Base-by-base conservation (phyloP, 768 basidiomycete genomes). In the Hortiboletus campestris region DNA sequence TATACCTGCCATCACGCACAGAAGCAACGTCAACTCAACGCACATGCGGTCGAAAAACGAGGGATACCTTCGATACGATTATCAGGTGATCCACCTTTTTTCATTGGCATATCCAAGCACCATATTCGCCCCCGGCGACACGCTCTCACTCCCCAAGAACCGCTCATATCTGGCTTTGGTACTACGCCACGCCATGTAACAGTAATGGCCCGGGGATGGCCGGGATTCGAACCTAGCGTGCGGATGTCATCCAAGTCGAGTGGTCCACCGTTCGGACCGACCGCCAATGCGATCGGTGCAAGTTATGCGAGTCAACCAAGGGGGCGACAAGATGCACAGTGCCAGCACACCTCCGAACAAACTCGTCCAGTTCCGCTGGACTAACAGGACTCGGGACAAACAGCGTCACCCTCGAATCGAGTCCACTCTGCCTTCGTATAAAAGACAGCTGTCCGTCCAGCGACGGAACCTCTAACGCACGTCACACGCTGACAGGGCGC, bases 121-220 rank as follows among this genome's bases (percentile, higher is more conserved):
- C 7, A 73, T 61, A 40, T 65, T 62, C 2, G 68, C 61, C 44
- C 74, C 72, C 43, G 77, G 75, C 6, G 67, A 75, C n/a, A 61
- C 57, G 31, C 58, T 61, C 52, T 89, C 84, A 10, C 76, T 75
- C 17, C 76, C 75, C 49, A 87, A n/a, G n/a, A n/a, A n/a, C n/a
- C n/a, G n/a, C n/a, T n/a, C n/a, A 58, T 85, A 74, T 28, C 96
- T 76, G 58, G 83, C 78, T 62, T 95, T 88, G 0, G 93, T 92
- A 65, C 91, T 95, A 39, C 82, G 78, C 0, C 91, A 96, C 0
- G 94, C 91, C 74, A 89, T 84, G 72, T 92, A 97, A 66, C 94
- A 96, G 69, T 88, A 94, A 11, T 72, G 65, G 0, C 94, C 94
- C 0, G 96, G 88, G 89, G 84, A 61, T 88, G 85, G 39, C 82